Conservation (phyloP, 495 filamentous ascomycete species). For the Rostrohypoxylon terebratum region DNA sequence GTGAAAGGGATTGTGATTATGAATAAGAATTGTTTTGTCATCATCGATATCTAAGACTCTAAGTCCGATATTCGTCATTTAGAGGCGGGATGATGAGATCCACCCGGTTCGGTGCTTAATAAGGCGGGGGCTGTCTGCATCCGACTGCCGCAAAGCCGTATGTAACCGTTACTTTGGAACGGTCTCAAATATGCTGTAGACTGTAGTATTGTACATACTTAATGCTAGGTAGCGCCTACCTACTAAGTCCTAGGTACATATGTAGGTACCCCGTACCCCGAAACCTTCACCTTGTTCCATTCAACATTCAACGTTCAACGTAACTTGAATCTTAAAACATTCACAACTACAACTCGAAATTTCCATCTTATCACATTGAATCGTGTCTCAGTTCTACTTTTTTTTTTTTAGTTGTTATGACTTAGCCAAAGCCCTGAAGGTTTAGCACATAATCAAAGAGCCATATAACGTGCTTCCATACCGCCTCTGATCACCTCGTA, state of each 20-base stretch:
- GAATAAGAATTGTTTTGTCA: slow-evolving; percentile 36
- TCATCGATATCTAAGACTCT: slow-evolving; percentile 28
- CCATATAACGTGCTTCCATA: slow-evolving; percentile 17
- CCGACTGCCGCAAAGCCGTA: slow-evolving; percentile 36
- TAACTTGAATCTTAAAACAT: neutral
- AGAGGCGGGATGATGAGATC: slow-evolving; percentile 43
- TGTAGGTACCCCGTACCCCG: neutral
- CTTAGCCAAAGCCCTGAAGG: neutral
- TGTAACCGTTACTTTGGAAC: slow-evolving; percentile 14
- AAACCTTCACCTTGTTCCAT: neutral
- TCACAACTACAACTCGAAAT: neutral
- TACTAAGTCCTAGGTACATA: too few relatives aligned
- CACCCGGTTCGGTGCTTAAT: slow-evolving; percentile 30
- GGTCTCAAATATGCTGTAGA: neutral
- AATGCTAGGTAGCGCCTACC: too few relatives aligned
- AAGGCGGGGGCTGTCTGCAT: slow-evolving; percentile 13
- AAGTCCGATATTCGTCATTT: slow-evolving; percentile 44
- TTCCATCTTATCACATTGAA: neutral
- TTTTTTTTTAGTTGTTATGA: neutral
- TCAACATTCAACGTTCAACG: neutral
- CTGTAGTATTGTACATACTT: too few relatives aligned
- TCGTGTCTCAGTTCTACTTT: neutral
- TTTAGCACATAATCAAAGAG: neutral
- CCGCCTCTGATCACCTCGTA: slow-evolving; percentile 1
- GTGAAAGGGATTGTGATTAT: slow-evolving; percentile 16